Percentiles rank a stretch among this genome's conserved stretches.
phyloP scores from a whole-genome alignment of 1,284 basidiomycete genomes.

The Fomitopsis schrenkii region DNA sequence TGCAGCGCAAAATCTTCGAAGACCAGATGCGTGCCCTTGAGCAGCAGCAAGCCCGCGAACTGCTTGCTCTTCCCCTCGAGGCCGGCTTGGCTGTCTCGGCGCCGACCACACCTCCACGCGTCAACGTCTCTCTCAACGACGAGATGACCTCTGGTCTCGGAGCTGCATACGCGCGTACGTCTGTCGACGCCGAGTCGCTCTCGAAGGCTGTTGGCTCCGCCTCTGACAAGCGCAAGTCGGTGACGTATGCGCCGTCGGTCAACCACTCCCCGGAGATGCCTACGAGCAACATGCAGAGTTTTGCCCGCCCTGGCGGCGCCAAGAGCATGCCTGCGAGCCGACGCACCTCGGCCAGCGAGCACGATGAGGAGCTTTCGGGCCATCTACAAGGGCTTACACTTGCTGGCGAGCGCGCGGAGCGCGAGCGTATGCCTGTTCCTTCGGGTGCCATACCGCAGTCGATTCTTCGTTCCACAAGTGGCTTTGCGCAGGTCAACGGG shows the following conservation, averaged over 20 bases:
- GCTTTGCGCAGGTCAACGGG: conserved; percentile 46
- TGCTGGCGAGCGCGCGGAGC: conserved; percentile 50
- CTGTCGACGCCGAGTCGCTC: conserved; percentile 57
- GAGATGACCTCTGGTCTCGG: conserved; percentile 41
- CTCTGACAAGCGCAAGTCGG: conserved; percentile 77
- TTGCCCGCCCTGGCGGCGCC: conserved; percentile 63
- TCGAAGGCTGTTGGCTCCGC: conserved; percentile 63
- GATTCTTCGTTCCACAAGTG: conserved; percentile 43
- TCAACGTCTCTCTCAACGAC: conserved; percentile 53
- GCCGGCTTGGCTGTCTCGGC: conserved; percentile 71
- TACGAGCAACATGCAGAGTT: conserved; percentile 40
- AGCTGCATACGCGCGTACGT: conserved; percentile 39
- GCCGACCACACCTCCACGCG: conserved; percentile 77
- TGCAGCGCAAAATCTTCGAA: conserved; percentile 88
- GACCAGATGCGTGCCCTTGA: conserved; percentile 92
- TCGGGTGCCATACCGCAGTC: conserved; percentile 31
- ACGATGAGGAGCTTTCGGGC: conserved; percentile 74
- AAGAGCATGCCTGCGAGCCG: conserved; percentile 88
- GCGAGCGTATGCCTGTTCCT: conserved; percentile 20
- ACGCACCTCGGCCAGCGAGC: conserved; percentile 75
- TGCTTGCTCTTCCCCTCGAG: conserved; percentile 70
- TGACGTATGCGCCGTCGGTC: conserved; percentile 76
- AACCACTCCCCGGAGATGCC: conserved; percentile 66
- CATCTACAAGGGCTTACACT: conserved; percentile 69
- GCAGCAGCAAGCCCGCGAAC: conserved; percentile 84